Percentiles rank a stretch among this genome's conserved stretches.
Evolutionary conservation across 2,329 filamentous ascomycete genomes (phyloP).

Genomic region (Fusarium sp.): DNA sequence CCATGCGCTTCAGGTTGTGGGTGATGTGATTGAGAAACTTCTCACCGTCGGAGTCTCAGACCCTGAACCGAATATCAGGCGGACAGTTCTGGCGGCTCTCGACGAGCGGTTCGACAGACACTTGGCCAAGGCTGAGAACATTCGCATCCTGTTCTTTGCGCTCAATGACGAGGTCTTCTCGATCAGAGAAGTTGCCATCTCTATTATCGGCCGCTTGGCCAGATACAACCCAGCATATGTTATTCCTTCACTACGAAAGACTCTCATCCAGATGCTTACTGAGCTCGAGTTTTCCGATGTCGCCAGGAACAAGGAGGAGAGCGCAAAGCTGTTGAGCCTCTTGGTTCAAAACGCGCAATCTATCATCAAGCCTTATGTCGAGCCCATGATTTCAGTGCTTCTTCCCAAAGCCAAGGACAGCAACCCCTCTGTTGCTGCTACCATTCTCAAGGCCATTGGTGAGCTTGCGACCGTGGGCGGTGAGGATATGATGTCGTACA

Average conservation of each 20-base stretch:
- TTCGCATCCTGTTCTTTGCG: slow-evolving; percentile 96
- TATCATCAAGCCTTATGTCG: slow-evolving; percentile 94
- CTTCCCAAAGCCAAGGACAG: slow-evolving; percentile 89
- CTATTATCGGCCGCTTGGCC: slow-evolving; percentile 93
- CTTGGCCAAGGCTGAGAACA: slow-evolving; percentile 96
- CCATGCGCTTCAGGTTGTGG: slow-evolving; percentile 95
- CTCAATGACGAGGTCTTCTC: slow-evolving; percentile 94
- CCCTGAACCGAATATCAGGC: slow-evolving; percentile 85
- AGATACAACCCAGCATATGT: slow-evolving; percentile 95
- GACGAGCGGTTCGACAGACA: slow-evolving; percentile 96
- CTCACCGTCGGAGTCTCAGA: slow-evolving; percentile 95
- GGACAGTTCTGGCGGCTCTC: slow-evolving; percentile 86
- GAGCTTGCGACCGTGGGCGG: slow-evolving; percentile 94
- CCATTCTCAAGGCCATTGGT: slow-evolving; percentile 93
- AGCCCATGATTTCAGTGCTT: slow-evolving; percentile 95
- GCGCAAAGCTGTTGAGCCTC: slow-evolving; percentile 89
- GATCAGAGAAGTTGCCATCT: slow-evolving; percentile 93
- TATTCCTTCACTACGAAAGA: slow-evolving; percentile 92
- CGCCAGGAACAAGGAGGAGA: slow-evolving; percentile 94
- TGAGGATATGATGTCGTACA: slow-evolving; percentile 91
- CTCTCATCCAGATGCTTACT: slow-evolving; percentile 93
- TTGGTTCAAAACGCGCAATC: slow-evolving; percentile 92
- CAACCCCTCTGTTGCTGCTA: slow-evolving; percentile 89
- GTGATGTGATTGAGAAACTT: slow-evolving; percentile 96
- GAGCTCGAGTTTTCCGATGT: slow-evolving; percentile 97